Evolutionary conservation across 1,139 yeast genomes (phyloP).

Genomic region (Yamadazyma oceani): DNA sequence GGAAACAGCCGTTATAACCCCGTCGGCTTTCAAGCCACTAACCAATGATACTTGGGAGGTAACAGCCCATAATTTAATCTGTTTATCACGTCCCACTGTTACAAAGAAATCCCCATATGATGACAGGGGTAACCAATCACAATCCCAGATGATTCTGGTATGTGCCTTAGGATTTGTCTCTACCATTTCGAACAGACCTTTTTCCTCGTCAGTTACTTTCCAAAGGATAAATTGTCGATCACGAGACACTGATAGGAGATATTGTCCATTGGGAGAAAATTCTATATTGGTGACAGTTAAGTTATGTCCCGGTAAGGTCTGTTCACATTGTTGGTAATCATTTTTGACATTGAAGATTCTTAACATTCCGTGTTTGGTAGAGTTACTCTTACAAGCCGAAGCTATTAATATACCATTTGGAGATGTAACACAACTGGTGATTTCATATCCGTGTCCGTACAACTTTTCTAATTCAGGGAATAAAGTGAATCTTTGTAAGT

Average conservation of each 20-base stretch:
- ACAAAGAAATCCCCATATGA: conserved; percentile 46
- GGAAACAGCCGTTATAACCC: conserved; percentile 76
- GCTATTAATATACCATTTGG: conserved; percentile 70
- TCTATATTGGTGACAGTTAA: conserved; percentile 82
- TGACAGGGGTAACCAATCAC: conserved; percentile 69
- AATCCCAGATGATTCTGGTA: conserved; percentile 92
- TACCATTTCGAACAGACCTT: conserved; percentile 41
- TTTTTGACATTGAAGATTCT: conserved; percentile 65
- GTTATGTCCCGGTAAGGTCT: conserved; percentile 60
- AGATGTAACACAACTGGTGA: conserved; percentile 73
- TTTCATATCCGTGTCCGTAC: conserved; percentile 97
- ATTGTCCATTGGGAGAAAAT: conserved; percentile 71
- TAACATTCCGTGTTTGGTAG: conserved; percentile 79
- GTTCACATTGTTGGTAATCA: conserved; percentile 37
- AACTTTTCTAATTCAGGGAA: conserved; percentile 95
- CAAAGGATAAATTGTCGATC: conserved; percentile 87
- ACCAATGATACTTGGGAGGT: conserved; percentile 26
- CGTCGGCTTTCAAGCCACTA: conserved; percentile 38
- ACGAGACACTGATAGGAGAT: conserved; percentile 79
- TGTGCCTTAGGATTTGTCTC: conserved; percentile 72
- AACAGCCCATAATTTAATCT: conserved; percentile 68
- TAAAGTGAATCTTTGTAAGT: conserved; percentile 83
- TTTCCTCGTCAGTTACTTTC: conserved; percentile 47
- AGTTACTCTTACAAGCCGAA: conserved; percentile 89
- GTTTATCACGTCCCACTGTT: conserved; percentile 87